These are phyloP conservation scores for Peribolospora baueri DNA, from an alignment of 768 basidiomycete species.

Conservation along the genomic window DNA sequence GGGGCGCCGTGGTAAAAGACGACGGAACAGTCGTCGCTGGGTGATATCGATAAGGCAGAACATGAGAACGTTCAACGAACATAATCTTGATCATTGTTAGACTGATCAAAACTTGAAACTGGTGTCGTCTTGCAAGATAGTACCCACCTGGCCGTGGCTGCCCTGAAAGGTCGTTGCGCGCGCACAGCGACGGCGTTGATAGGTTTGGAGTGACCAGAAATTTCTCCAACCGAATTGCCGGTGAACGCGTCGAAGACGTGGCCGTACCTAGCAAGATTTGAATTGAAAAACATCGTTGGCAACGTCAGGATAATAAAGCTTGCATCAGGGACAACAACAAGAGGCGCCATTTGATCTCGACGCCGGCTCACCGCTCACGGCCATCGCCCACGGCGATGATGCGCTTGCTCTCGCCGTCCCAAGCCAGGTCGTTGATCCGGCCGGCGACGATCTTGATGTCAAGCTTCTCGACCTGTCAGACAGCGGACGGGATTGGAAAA, in stretches of 20 bases:
- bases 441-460: constrained; percentile 7
- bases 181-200: constrained; percentile 77
- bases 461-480: constrained; percentile 1
- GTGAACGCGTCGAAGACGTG: constrained; percentile 61
- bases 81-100: too few relatives aligned
- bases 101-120: too few relatives aligned
- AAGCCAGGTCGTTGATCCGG: constrained; percentile 54
- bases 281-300: too few relatives aligned
- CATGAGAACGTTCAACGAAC: too few relatives aligned
- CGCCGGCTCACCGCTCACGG: constrained; percentile 14
- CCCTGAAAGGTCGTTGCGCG: constrained; percentile 68
- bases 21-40: constrained; percentile 51
- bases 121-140: too few relatives aligned
- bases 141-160: constrained; percentile 37
- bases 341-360: neutral
- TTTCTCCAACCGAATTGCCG: constrained; percentile 65
- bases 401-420: constrained; percentile 88
- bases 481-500: too few relatives aligned
- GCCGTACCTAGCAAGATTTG: constrained; percentile 34
- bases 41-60: too few relatives aligned
- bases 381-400: constrained; percentile 86
- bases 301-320: too few relatives aligned
- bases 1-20: constrained; percentile 67
- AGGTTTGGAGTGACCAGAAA: constrained; percentile 72
- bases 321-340: neutral